phyloP scores from a whole-genome alignment of 805 yeast genomes.

The Candida manassasensis region DNA sequence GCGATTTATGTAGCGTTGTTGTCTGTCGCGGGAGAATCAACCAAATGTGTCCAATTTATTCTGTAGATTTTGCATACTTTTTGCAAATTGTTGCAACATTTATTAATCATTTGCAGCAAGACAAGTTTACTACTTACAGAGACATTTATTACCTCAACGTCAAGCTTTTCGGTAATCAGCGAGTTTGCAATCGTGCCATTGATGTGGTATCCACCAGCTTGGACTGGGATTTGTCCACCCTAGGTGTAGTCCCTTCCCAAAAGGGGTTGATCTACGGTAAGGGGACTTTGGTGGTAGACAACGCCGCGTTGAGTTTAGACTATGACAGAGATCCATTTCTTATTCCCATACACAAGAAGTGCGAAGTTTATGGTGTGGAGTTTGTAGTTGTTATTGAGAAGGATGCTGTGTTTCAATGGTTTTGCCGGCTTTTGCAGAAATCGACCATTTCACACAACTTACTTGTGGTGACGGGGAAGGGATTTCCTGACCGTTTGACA shows the following conservation, averaged over 20 bases:
- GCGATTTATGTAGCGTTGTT: neutral
- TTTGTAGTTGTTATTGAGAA: slow-evolving; percentile 30
- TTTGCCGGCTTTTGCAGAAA: slow-evolving; percentile 17
- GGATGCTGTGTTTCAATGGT: slow-evolving; percentile 37
- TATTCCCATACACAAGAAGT: slow-evolving; percentile 13
- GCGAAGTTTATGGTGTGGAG: neutral
- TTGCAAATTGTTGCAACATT: slow-evolving; percentile 4
- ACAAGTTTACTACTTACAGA: slow-evolving; percentile 39
- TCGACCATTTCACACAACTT: slow-evolving; percentile 3
- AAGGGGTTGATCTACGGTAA: slow-evolving; percentile 52
- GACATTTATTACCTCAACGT: slow-evolving; percentile 60
- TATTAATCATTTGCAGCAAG: slow-evolving; percentile 6
- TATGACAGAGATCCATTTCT: slow-evolving; percentile 13
- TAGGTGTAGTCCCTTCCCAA: slow-evolving; percentile 49
- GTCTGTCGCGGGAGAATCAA: neutral
- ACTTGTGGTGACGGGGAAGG: slow-evolving; percentile 55
- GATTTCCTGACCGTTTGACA: slow-evolving; percentile 60
- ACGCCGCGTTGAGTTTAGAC: neutral
- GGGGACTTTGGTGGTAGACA: neutral
- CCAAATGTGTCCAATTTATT: neutral
- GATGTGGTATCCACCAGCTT: slow-evolving; percentile 35
- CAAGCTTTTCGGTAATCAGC: slow-evolving; percentile 43
- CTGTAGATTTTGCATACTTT: neutral
- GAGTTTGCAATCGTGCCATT: slow-evolving; percentile 34
- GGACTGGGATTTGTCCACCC: slow-evolving; percentile 27